These are phyloP conservation scores for Eucalyptus regnans DNA, from an alignment of 345 rosid genomes.

Conservation along the genomic window DNA sequence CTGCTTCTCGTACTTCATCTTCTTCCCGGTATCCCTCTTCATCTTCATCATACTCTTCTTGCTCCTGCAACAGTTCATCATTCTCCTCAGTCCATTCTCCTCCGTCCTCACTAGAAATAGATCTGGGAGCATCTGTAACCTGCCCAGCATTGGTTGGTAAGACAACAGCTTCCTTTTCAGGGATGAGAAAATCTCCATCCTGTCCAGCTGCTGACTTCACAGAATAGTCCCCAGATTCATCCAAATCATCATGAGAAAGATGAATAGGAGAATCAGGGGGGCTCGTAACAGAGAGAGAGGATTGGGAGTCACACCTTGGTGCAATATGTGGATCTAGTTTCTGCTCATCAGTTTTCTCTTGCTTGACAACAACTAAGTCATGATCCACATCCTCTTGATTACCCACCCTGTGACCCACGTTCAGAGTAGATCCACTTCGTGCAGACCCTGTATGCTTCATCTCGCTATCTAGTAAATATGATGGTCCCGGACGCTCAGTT, in stretches of 20 bases:
- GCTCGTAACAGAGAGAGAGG: constrained; percentile 87
- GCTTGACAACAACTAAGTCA: not conserved
- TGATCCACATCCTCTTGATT: constrained; percentile 30
- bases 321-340: constrained; percentile 31
- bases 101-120: constrained; percentile 62
- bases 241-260: constrained; percentile 95
- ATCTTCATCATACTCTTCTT: constrained; percentile 93
- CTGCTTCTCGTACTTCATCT: constrained; percentile 68
- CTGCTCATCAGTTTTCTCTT: constrained; percentile 10
- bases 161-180: constrained; percentile 17
- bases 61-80: constrained; percentile 62
- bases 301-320: constrained; percentile 78
- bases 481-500: constrained; percentile 41
- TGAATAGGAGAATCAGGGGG: constrained; percentile 88
- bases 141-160: constrained; percentile 29
- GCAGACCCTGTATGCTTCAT: constrained; percentile 23
- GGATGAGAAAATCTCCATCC: constrained; percentile 22
- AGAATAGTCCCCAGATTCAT: constrained; percentile 63
- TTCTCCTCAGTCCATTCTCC: constrained; percentile 79
- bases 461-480: constrained; percentile 33
- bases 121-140: constrained; percentile 33
- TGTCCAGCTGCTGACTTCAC: constrained; percentile 29
- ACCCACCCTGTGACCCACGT: constrained; percentile 28
- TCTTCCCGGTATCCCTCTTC: constrained; percentile 84
- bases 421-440: constrained; percentile 29